Percentiles rank a stretch among this genome's conserved stretches.
Evolutionary conservation across 2,329 filamentous ascomycete genomes (phyloP).

Genomic region (Penicillium glabrum): DNA sequence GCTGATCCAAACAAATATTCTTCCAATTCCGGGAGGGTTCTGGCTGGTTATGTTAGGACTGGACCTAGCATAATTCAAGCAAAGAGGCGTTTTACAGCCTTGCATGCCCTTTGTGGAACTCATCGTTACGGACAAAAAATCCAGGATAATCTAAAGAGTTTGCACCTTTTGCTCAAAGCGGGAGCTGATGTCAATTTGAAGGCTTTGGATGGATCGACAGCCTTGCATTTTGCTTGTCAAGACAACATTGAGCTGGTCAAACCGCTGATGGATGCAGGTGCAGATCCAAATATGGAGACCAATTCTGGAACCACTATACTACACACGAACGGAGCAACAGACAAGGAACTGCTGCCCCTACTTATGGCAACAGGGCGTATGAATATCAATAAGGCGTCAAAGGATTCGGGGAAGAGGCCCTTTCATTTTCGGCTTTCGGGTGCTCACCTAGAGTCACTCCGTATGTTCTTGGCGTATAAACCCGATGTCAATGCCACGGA

Average conservation of each 20-base stretch:
- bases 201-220: constrained; percentile 1
- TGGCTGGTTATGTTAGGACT: not conserved
- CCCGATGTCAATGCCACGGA: not conserved
- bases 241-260: not conserved
- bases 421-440: not conserved
- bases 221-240: constrained; percentile 4
- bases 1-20: constrained; percentile 5
- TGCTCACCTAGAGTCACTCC: not conserved
- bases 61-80: not conserved
- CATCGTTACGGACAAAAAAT: too few species aligned
- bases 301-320: not conserved
- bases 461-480: not conserved
- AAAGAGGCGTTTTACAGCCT: not conserved
- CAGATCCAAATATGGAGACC: constrained; percentile 5
- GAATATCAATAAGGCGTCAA: not conserved
- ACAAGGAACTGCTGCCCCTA: not conserved
- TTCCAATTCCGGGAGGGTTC: not conserved
- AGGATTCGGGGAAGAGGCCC: not conserved
- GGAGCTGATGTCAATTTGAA: constrained; percentile 6
- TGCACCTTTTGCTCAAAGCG: constrained; percentile 4
- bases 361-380: not conserved
- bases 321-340: not conserved
- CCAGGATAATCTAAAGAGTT: not conserved
- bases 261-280: constrained; percentile 7
- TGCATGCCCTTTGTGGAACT: not conserved